These are phyloP conservation scores for Setaria viridis DNA, from an alignment of 202 grass and related monocot species.

Conservation along the genomic window DNA sequence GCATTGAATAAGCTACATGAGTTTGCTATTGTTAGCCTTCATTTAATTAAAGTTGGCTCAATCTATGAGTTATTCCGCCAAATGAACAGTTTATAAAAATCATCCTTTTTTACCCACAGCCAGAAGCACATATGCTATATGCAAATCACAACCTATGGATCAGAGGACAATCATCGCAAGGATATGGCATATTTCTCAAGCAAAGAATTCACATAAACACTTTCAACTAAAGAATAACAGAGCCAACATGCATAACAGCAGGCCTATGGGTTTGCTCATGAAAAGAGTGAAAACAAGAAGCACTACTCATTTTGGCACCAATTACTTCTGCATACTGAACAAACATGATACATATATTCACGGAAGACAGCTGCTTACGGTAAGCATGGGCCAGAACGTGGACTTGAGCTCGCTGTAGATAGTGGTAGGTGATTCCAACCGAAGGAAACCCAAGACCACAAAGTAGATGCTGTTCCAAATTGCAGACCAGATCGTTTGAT, in stretches of 20 bases:
- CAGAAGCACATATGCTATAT: neutral
- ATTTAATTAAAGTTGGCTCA: neutral
- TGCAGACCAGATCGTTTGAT: constrained; percentile 88
- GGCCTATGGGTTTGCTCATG: neutral
- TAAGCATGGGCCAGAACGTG: constrained; percentile 97
- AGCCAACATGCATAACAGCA: neutral
- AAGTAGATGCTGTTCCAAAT: constrained; percentile 98
- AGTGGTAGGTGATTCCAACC: constrained; percentile 71
- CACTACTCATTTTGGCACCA: neutral
- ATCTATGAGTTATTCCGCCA: neutral
- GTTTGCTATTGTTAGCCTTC: neutral
- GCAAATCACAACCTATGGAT: neutral
- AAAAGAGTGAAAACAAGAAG: neutral
- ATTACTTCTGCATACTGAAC: neutral
- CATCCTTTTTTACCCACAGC: neutral
- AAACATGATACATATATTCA: constrained; percentile 14
- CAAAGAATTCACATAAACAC: neutral
- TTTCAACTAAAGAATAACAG: neutral
- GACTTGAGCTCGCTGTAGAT: constrained; percentile 78
- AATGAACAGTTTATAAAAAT: neutral
- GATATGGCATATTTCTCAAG: neutral
- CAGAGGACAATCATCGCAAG: neutral
- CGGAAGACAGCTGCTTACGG: constrained; percentile 59
- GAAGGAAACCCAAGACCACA: constrained; percentile 76
- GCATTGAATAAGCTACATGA: neutral